A percentile compares a stretch with the other conserved stretches of the same genome.
These are phyloP conservation scores for Stagonosporopsis chrysanthemi DNA, from an alignment of 2,329 filamentous ascomycete genomes.

Conservation along the genomic window DNA sequence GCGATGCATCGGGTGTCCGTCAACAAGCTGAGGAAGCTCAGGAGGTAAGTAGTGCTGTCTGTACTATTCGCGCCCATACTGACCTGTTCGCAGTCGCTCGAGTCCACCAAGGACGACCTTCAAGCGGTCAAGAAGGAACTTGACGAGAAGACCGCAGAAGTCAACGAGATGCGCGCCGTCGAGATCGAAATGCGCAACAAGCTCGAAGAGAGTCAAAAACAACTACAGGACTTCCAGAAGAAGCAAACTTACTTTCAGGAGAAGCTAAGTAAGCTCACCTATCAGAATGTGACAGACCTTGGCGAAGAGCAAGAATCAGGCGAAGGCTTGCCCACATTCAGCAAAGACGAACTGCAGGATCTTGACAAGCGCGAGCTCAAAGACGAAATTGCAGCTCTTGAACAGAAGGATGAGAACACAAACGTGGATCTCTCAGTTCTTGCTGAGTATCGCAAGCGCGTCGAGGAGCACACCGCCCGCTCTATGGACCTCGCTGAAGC, in stretches of 20 bases:
- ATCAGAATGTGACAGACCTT: constrained; percentile 75
- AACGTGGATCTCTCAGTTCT: constrained; percentile 90
- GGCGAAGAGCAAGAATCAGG: constrained; percentile 63
- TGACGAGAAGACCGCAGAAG: constrained; percentile 73
- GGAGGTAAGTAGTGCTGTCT: constrained; percentile 55
- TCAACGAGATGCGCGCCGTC: constrained; percentile 61
- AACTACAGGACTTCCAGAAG: constrained; percentile 84
- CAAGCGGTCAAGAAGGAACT: constrained; percentile 81
- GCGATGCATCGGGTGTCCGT: constrained; percentile 75
- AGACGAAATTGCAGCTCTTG: constrained; percentile 69
- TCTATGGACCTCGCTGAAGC: constrained; percentile 85
- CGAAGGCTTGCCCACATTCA: constrained; percentile 74
- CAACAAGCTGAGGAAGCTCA: constrained; percentile 82
- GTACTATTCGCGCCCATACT: neutral
- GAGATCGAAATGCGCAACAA: constrained; percentile 99
- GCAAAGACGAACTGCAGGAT: constrained; percentile 70
- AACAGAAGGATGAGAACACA: constrained; percentile 82
- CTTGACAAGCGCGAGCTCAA: constrained; percentile 70
- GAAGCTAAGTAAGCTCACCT: constrained; percentile 80
- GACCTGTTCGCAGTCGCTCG: constrained; percentile 64
- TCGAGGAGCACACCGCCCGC: constrained; percentile 80
- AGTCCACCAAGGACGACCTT: constrained; percentile 81
- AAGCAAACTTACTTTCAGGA: constrained; percentile 86
- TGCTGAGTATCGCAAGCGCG: constrained; percentile 84
- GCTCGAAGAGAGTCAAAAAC: constrained; percentile 94